A percentile compares a stretch with the other conserved stretches of the same genome.
These are phyloP conservation scores for Pleurotus giganteus DNA, from an alignment of 768 basidiomycete species.

Conservation along the genomic window DNA sequence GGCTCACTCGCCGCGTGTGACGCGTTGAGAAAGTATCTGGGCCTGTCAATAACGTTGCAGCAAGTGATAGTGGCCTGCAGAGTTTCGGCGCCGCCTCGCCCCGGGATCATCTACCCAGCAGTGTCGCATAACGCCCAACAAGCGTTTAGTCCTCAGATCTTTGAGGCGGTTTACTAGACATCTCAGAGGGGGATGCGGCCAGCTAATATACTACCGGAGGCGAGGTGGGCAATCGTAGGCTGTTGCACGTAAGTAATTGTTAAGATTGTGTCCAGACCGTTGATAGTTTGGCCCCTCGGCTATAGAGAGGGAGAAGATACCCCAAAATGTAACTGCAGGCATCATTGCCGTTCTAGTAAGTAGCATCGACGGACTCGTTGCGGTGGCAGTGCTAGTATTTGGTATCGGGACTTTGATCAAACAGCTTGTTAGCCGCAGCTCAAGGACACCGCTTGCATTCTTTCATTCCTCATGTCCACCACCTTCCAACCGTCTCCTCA, in stretches of 20 bases:
- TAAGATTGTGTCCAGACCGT: constrained; percentile 23
- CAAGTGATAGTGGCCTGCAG: constrained; percentile 7
- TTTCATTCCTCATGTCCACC: neutral
- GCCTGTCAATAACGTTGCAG: neutral
- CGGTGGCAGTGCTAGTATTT: constrained; percentile 6
- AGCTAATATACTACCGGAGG: constrained; percentile 9
- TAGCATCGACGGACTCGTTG: no score
- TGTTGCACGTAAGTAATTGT: constrained; percentile 11
- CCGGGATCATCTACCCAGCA: constrained; percentile 10
- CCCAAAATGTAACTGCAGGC: no score
- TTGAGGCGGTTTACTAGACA: constrained; percentile 9
- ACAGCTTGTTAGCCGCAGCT: neutral
- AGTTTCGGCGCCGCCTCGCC: constrained; percentile 9
- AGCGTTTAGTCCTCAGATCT: constrained; percentile 1
- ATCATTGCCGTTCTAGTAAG: no score
- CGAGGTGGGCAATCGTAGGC: neutral
- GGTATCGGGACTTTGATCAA: neutral
- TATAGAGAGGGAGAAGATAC: constrained; percentile 24
- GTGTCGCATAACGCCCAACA: constrained; percentile 11
- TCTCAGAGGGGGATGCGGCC: neutral
- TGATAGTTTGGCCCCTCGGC: constrained; percentile 28
- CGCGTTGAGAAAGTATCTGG: neutral
- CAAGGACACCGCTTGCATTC: neutral
- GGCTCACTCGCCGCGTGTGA: neutral
- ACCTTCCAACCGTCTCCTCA: neutral